Percentiles rank a stretch among this genome's conserved stretches.
phyloP scores from a whole-genome alignment of 768 basidiomycete genomes.

The Boletus rubroflammeus region DNA sequence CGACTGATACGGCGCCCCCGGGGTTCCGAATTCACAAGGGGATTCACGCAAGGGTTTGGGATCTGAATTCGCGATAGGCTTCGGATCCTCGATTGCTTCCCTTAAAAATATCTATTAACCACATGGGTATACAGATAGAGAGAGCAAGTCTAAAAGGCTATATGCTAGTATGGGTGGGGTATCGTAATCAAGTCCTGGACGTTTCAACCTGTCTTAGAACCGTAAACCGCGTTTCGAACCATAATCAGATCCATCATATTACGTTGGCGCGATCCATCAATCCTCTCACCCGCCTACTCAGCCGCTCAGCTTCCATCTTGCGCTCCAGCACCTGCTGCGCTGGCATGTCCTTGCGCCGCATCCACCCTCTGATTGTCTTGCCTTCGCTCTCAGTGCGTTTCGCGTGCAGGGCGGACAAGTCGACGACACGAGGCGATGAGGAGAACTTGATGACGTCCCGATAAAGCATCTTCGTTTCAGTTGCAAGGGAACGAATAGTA shows the following conservation, averaged over 20 bases:
- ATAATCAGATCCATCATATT: neutral
- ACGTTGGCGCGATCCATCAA: conserved; percentile 61
- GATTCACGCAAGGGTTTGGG: neutral
- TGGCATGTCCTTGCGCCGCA: conserved; percentile 76
- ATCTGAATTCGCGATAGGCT: neutral
- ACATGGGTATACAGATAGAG: neutral
- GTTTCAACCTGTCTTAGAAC: neutral
- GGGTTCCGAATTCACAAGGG: neutral
- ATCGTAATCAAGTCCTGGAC: neutral
- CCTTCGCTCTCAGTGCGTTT: conserved; percentile 48
- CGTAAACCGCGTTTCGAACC: neutral
- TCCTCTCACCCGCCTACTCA: conserved; percentile 67
- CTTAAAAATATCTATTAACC: neutral
- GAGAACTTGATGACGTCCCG: conserved; percentile 88
- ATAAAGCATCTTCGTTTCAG: conserved; percentile 82
- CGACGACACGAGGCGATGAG: conserved; percentile 79
- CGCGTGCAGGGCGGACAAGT: conserved; percentile 62
- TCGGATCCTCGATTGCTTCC: neutral
- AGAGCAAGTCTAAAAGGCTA: neutral
- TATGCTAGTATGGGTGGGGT: neutral
- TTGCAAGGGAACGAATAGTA: conserved; percentile 64
- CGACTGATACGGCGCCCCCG: neutral
- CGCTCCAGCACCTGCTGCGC: conserved; percentile 78
- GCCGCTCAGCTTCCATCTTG: conserved; percentile 68
- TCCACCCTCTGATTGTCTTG: conserved; percentile 57